These are phyloP conservation scores for Eucalyptus brandiana DNA, from an alignment of 345 rosid species.

Conservation along the genomic window DNA sequence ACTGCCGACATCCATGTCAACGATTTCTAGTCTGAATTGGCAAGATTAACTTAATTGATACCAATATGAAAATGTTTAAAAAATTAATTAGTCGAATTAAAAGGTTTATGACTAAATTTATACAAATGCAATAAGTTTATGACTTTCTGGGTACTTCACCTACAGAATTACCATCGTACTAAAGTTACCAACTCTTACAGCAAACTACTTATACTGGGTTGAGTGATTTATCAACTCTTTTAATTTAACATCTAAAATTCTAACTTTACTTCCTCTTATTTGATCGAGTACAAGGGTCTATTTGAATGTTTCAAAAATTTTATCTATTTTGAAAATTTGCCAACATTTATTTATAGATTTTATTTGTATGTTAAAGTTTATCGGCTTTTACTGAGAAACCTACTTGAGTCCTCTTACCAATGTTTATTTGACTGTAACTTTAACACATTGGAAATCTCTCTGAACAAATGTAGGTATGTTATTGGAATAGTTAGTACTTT, in stretches of 20 bases:
- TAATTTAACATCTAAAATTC: background rate
- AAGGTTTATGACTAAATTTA: rapidly evolving
- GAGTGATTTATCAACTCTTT: background rate
- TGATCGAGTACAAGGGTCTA: background rate
- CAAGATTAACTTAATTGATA: rapidly evolving
- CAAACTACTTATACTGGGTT: background rate
- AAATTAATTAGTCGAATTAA: rapidly evolving
- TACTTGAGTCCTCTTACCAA: background rate
- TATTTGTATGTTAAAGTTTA: background rate
- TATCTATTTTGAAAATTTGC: background rate
- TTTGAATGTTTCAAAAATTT: background rate
- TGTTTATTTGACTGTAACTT: background rate
- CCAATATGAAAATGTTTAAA: too few relatives aligned
- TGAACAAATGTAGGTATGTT: background rate
- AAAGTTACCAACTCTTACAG: background rate
- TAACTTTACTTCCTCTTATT: background rate
- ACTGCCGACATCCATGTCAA: rapidly evolving
- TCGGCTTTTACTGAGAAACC: background rate
- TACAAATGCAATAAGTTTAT: rapidly evolving
- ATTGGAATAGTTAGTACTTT: background rate
- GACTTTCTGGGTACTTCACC: too few relatives aligned
- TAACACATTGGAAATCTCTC: background rate
- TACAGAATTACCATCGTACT: rapidly evolving
- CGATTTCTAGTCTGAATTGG: rapidly evolving
- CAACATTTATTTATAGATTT: background rate